Evolutionary conservation across 1,284 basidiomycete genomes (phyloP).

Genomic region (Trichosporon sp.): DNA sequence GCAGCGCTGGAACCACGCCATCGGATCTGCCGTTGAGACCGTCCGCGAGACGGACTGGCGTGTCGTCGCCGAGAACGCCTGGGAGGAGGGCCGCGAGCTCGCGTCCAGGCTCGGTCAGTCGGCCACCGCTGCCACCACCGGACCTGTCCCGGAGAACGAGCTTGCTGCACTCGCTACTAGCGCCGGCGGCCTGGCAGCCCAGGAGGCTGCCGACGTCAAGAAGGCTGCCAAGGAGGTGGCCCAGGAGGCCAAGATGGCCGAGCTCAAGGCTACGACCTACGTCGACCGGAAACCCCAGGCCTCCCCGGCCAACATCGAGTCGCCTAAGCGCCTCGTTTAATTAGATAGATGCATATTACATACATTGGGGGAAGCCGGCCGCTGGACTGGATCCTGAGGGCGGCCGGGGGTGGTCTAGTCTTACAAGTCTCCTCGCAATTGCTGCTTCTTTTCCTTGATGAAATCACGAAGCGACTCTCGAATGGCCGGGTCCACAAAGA

Average conservation of each 20-base stretch:
- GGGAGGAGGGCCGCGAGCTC: conserved; percentile 5
- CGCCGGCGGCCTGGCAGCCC: not conserved
- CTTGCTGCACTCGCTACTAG: not conserved
- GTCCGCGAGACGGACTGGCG: conserved; percentile 32
- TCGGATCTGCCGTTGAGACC: conserved; percentile 20
- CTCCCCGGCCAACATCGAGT: conserved; percentile 1
- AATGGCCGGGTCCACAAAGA: conserved; percentile 38
- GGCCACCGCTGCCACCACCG: not conserved
- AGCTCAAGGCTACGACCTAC: not conserved
- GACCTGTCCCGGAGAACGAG: not conserved
- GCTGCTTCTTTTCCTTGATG: conserved; percentile 31
- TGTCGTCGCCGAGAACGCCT: conserved; percentile 20
- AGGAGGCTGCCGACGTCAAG: not conserved
- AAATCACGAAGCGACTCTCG: conserved; percentile 41
- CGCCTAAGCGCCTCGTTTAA: conserved; percentile 16
- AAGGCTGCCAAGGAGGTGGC: not conserved
- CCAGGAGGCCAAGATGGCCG: not conserved
- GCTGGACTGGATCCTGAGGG: not conserved
- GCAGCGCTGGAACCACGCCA: conserved; percentile 35
- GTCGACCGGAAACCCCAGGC: conserved; percentile 10
- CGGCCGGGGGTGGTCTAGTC: not conserved
- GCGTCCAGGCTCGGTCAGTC: not conserved
- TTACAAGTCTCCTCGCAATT: conserved; percentile 24
- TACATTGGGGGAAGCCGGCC: not conserved
- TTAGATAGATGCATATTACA: conserved; percentile 12